Base-by-base conservation (phyloP, 495 filamentous ascomycete species). In the Hyaloscypha bicolor region DNA sequence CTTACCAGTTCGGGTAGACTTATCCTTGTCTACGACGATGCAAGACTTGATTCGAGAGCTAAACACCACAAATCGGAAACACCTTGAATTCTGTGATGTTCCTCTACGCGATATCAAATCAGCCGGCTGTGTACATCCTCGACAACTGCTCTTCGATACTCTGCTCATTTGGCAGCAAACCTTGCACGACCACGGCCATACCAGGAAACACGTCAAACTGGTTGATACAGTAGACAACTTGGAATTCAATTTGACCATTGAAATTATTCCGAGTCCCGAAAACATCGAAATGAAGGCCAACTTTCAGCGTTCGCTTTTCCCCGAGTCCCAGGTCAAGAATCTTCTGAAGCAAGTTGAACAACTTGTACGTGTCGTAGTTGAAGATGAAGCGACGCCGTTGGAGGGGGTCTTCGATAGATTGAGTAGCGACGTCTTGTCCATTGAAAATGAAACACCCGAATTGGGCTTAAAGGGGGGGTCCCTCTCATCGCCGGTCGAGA, bases 121-220 rank as follows among this genome's bases (percentile, higher is more conserved):
- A 59, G 73, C 75, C 0, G 85, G 80, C 32, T 82, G 80, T 0
- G 66, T 88, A 1, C 75, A 81, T 16, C 72, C 83, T 2, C 77
- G 77, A 0, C 74, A 79, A 33, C 73, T 71, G 8, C 74, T 92
- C 3, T 94, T 92, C 66, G 89, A 94, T 62, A 83, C 87, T 0
- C 79, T 94, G 2, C 81, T 94, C 58, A 87, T 92, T 6, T 96
- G 92, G 81, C 92, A 96, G 66, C 87, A 94, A 73, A 88, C 86
- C 2, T 75, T 88, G 11, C 71, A 82, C 48, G 79, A 73, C 19
- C 72, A 77, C 16, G 72, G 76, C 14, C 69, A 72, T 0, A 64
- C 68, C 2, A 51, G 67, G 22, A 59, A 68, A 12, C 32, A 70
- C 9, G 80, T 93, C 14, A 69, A 60, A 25, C 76, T 87, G 60